Base-by-base conservation (phyloP, 257 asterid species). In the Petunia axillaris region DNA sequence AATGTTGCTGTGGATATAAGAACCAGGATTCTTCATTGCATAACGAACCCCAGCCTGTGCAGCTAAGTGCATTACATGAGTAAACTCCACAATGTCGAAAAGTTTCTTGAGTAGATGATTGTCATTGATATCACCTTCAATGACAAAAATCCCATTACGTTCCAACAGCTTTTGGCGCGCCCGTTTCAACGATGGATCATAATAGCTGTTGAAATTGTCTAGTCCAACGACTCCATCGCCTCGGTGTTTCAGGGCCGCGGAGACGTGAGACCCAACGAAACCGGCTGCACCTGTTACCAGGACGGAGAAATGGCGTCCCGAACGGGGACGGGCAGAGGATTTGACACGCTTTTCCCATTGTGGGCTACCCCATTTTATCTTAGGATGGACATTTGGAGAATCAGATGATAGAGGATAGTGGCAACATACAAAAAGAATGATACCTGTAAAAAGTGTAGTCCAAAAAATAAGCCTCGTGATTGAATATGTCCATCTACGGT, bases 1-100 rank as follows among this genome's bases (percentile, higher is more conserved):
- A 16, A 86, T 81, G n/a, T 84, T 86, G 82, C 84, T 86, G 36
- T 84, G 87, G 8, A 88, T 84, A 3, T 88, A 88, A 2, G 88
- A 88, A n/a, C 6, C 67, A 0, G 91, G 89, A 77, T 85, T 88
- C 43, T 86, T 75, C 89, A 85, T 84, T 0, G 89, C 89, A 54
- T 87, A 87, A 6, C 91, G 89, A 5, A 87, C 90, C 1, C 90
- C 90, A 5, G 90, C 90, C 57, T 87, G 90, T 2, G 90, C 90
- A 15, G 91, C 91, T 1, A 87, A 46, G 25, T 87, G 91, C 87
- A 87, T 76, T n/a, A 87, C 89, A 25, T 87, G 87, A 1, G 91
- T 84, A 81, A 88, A 86, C 2, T 70, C 37, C 0, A 84, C 88
- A 7, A 79, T 41, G 58, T 84, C 83, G 52, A 86, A 88, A 0